Evolutionary conservation across 2,329 filamentous ascomycete genomes (phyloP).

Genomic region (Dothiorella sarmentorum): DNA sequence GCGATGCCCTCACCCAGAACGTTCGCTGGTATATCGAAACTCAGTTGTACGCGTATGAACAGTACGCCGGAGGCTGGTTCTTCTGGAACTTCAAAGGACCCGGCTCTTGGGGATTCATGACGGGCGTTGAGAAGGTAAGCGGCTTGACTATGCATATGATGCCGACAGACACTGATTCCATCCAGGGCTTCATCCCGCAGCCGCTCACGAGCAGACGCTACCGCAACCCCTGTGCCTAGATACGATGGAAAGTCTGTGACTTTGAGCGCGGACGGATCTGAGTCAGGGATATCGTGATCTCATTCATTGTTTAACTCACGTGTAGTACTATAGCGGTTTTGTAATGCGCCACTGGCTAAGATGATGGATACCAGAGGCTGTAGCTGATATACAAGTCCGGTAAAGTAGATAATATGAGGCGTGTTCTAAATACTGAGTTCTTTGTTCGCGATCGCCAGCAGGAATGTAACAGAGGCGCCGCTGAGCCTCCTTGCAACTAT

Average conservation of each 20-base stretch:
- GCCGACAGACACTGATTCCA: neutral
- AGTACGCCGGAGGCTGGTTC: slow-evolving; percentile 40
- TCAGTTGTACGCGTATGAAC: slow-evolving; percentile 44
- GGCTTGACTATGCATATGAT: neutral
- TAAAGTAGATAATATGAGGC: neutral
- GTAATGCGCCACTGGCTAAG: too few relatives aligned
- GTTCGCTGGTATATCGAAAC: slow-evolving; percentile 43
- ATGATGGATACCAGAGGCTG: too few relatives aligned
- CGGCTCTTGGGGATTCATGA: slow-evolving; percentile 42
- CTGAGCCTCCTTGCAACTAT: neutral
- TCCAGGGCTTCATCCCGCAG: slow-evolving; percentile 11
- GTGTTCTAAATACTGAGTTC: too few relatives aligned
- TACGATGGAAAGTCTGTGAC: neutral
- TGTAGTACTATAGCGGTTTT: too few relatives aligned
- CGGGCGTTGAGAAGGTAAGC: slow-evolving; percentile 36
- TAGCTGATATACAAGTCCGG: neutral
- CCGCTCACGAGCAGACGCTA: slow-evolving; percentile 4
- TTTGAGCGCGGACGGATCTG: too few relatives aligned
- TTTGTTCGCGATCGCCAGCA: neutral
- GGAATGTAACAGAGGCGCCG: neutral
- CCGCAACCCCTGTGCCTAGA: slow-evolving; percentile 2
- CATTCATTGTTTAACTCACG: too few relatives aligned
- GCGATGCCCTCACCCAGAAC: slow-evolving; percentile 36
- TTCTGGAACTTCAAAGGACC: slow-evolving; percentile 44
- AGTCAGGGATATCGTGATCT: too few relatives aligned